Percentiles rank a stretch among this genome's conserved stretches.
These are phyloP conservation scores for Ogataea thermomethanolica DNA, from an alignment of 805 yeast species.

Conservation along the genomic window DNA sequence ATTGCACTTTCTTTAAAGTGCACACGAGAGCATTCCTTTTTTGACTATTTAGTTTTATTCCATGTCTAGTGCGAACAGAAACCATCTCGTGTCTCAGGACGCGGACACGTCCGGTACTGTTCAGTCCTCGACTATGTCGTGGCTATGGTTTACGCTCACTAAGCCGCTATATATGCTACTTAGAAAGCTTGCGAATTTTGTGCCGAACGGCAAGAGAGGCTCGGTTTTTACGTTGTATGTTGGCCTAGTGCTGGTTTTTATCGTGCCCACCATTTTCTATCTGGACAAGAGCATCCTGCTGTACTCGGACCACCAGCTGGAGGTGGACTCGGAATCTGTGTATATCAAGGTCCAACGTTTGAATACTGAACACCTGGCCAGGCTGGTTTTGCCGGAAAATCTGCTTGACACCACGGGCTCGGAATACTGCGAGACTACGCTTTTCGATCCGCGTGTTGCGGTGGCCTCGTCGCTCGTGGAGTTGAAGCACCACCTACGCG, in stretches of 20 bases:
- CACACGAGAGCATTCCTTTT: no score
- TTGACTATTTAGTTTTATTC: no score
- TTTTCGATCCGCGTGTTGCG: slow-evolving; percentile 33
- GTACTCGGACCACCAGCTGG: slow-evolving; percentile 6
- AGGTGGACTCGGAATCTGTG: slow-evolving; percentile 15
- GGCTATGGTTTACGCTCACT: no score
- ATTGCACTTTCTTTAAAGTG: no score
- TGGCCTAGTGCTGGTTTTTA: slow-evolving; percentile 12
- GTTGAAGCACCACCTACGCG: slow-evolving; percentile 16
- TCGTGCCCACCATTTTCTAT: slow-evolving; percentile 18
- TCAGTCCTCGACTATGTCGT: no score
- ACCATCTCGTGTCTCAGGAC: no score
- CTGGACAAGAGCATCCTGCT: slow-evolving; percentile 15
- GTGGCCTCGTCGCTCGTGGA: slow-evolving; percentile 29
- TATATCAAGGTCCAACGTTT: slow-evolving; percentile 13
- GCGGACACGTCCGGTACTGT: no score
- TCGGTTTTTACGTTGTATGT: slow-evolving; percentile 17
- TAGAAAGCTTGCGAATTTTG: no score
- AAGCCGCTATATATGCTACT: no score
- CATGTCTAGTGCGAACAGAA: no score
- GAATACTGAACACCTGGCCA: slow-evolving; percentile 34
- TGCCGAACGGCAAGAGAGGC: slow-evolving; percentile 5
- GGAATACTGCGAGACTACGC: neutral
- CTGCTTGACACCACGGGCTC: neutral
- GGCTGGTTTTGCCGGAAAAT: slow-evolving; percentile 61